Base-by-base conservation (phyloP, 352 stramenopile species). In the Globisporangium iwayamae region DNA sequence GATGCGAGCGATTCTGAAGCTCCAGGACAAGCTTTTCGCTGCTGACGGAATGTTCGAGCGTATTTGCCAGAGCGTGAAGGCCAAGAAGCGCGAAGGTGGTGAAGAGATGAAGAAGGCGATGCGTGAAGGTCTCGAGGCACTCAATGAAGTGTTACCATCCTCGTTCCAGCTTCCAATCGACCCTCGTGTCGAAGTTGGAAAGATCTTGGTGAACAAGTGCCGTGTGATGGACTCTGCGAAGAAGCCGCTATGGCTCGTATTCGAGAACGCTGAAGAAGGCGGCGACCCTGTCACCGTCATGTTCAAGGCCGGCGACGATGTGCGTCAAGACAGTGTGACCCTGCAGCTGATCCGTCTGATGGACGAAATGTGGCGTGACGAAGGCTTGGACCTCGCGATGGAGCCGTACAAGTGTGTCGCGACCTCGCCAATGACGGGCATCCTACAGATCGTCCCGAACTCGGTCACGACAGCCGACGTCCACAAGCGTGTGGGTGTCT, bases 271-370 rank as follows among this genome's bases (percentile, higher is more conserved):
- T 5, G 85, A 86, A 68, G 82, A 96, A 65, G 78, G 85, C 25
- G 86, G 86, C 3, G 83, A 92, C 52, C 78, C 84, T 9, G 80
- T 96, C 9, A 87, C 80, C 1, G 84, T 98, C 6, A 97, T 98
- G 66, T 98, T 97, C 70, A 98, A 98, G 81, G 80, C 87, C 18
- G 94, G 94, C 28, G 94, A 98, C 60, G 94, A 98, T 64, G 81
- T 98, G 25, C 90, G 94, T n/a, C 95, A 98, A 69, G 95, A 98
- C 74, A 96, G 96, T 61, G 70, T 98, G 60, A 97, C 92, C 28
- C 76, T 98, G 45, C 90, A 98, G 72, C 56, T 98, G 47, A 89
- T 98, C 50, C 83, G 89, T 56, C 59, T 98, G 28, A 97, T 98
- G 91, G 89, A 98, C 60, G 74, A 89, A 54, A 91, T 98, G 75